Percentiles rank a stretch among this genome's conserved stretches.
phyloP scores from a whole-genome alignment of 2,329 filamentous ascomycete genomes.

The Venturia aucupariae region DNA sequence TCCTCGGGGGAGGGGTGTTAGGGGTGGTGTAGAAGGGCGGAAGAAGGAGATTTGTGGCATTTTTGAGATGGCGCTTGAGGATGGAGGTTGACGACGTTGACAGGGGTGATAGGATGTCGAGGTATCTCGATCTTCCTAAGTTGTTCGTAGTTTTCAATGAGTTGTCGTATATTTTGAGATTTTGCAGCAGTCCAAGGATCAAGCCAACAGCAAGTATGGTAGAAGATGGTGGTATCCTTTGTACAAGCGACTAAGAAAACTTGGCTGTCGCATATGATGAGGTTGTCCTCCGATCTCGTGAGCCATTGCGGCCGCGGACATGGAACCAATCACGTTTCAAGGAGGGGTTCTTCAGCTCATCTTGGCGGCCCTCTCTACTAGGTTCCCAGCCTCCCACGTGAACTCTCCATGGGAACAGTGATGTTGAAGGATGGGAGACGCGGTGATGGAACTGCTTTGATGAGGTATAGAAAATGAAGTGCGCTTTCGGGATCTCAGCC shows the following conservation, averaged over 20 bases:
- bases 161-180: neutral
- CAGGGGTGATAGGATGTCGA: too few relatives aligned
- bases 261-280: too few relatives aligned
- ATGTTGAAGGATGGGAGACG: neutral
- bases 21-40: neutral
- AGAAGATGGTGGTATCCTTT: neutral
- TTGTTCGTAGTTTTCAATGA: neutral
- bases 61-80: neutral
- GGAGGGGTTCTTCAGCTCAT: neutral
- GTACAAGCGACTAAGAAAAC: neutral
- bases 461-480: neutral
- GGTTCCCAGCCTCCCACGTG: neutral
- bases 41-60: slow-evolving; percentile 12
- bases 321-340: neutral
- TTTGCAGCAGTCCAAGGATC: neutral
- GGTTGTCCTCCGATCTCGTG: neutral
- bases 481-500: neutral
- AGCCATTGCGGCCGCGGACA: neutral
- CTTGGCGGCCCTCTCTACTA: neutral
- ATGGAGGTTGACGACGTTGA: neutral
- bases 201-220: neutral
- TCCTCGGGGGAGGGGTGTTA: slow-evolving; percentile 29
- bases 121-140: too few relatives aligned
- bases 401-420: neutral
- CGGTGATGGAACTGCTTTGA: neutral